A percentile compares a stretch with the other conserved stretches of the same genome.
phyloP scores from a whole-genome alignment of 2,329 filamentous ascomycete species.

The Ophiostoma pallidulum region DNA sequence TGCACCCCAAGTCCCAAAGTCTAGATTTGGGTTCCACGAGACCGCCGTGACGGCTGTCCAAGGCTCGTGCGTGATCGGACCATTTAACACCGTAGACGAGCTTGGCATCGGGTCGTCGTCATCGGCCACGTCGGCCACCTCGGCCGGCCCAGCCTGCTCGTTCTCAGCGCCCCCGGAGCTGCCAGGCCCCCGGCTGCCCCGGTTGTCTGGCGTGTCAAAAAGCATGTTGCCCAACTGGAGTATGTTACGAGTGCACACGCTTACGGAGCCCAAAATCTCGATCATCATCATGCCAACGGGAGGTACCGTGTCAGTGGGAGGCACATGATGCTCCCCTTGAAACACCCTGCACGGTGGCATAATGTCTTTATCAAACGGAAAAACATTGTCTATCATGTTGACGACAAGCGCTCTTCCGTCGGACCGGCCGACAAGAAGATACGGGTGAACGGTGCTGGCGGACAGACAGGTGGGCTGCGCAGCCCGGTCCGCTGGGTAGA shows the following conservation, averaged over 20 bases:
- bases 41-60: slow-evolving; percentile 52
- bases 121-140: no score
- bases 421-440: slow-evolving; percentile 37
- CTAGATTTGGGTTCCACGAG: slow-evolving; percentile 59
- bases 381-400: slow-evolving; percentile 36
- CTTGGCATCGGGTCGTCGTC: no score
- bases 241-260: no score
- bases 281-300: no score
- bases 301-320: no score
- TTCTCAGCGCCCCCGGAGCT: slow-evolving; percentile 17
- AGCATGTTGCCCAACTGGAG: no score
- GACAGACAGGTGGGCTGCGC: slow-evolving; percentile 37
- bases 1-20: slow-evolving; percentile 58
- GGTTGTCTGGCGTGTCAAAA: no score
- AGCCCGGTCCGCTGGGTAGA: slow-evolving; percentile 32
- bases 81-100: no score
- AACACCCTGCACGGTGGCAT: no score
- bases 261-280: no score
- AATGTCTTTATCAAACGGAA: slow-evolving; percentile 30
- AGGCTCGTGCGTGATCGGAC: slow-evolving; percentile 50
- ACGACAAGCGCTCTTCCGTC: slow-evolving; percentile 34
- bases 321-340: no score
- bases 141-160: no score
- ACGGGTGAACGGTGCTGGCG: slow-evolving; percentile 43
- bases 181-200: slow-evolving; percentile 17